phyloP scores from a whole-genome alignment of 495 filamentous ascomycete genomes.

The Penicillium manginii region DNA sequence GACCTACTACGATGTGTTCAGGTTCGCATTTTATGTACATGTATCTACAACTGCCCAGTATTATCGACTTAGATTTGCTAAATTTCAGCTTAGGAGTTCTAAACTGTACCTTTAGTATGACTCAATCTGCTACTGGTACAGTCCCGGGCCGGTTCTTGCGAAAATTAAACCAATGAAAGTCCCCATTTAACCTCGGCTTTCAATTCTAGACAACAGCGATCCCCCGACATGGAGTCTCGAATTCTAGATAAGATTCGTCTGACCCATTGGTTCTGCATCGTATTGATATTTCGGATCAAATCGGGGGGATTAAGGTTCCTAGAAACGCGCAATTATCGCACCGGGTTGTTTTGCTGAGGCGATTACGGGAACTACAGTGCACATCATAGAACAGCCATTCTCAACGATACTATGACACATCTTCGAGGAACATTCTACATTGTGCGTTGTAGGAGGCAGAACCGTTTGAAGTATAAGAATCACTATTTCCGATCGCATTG shows the following conservation, averaged over 20 bases:
- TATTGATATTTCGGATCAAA: conserved; percentile 14
- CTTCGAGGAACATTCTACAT: conserved; percentile 11
- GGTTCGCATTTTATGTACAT: neutral
- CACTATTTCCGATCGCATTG: neutral
- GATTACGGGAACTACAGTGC: conserved; percentile 19
- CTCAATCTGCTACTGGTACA: no score
- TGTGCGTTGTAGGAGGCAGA: conserved; percentile 23
- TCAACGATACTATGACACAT: conserved; percentile 8
- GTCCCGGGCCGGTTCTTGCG: no score
- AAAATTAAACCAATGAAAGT: no score
- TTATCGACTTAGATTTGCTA: neutral
- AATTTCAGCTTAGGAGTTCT: no score
- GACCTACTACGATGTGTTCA: no score
- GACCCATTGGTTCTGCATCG: neutral
- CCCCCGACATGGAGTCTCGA: neutral
- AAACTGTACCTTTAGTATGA: no score
- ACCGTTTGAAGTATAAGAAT: conserved; percentile 2
- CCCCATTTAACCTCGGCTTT: neutral
- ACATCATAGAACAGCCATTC: conserved; percentile 18
- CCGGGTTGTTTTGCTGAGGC: conserved; percentile 1
- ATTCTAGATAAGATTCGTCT: neutral
- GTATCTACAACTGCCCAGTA: neutral
- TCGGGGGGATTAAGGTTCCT: conserved; percentile 16
- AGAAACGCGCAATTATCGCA: neutral
- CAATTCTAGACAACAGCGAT: neutral